Evolutionary conservation across 805 yeast species (phyloP), one percentile per base, ranked within the genome.

Genomic region (baker's yeast (Saccharomyces cerevisiae)): DNA sequence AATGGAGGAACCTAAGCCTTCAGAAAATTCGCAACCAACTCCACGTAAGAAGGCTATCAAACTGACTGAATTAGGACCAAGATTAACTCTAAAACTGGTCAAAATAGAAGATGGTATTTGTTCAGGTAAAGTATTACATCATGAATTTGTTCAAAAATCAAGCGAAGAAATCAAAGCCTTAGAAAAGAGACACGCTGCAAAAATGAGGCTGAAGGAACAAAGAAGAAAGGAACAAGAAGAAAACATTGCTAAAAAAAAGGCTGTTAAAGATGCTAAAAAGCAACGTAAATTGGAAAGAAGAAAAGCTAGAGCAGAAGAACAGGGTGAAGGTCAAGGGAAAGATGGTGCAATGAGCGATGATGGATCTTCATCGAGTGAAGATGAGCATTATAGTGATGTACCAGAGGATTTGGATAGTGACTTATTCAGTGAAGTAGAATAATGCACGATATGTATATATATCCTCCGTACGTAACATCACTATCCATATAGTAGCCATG

Each of bases 31-130:
- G 29, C 53, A 51, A 46, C 58, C 46, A 62, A 67, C 50, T 9
- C 66, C 71, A 29, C 75, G 73, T 52, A 90, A 89, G 71, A 82
- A 87, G 64, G 98, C 99, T 1, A 88, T 94, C 61, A 91, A 89
- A 68, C 76, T 94, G 51, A 88, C 92, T 0, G 99, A 94, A 70
- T 74, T 92, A 50, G 99, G 99, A 0, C 99, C 99, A 41, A 79
- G 99, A 60, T 72, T 94, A 70, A 82, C 80, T 61, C 74, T 94
- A 70, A 76, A 82, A 51, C 74, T 94, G 55, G 74, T 85, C 50
- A 94, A 94, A 73, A 88, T 94, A 52, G 97, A 92, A 71, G 98
- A 92, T 66, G 96, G 94, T 17, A 79, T 88, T 24, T 92, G 97
- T 55, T 75, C 84, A 0, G 96, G 97, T 51, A 91, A 89, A 72